phyloP scores from a whole-genome alignment of 345 rosid species.

The Camelina neglecta region DNA sequence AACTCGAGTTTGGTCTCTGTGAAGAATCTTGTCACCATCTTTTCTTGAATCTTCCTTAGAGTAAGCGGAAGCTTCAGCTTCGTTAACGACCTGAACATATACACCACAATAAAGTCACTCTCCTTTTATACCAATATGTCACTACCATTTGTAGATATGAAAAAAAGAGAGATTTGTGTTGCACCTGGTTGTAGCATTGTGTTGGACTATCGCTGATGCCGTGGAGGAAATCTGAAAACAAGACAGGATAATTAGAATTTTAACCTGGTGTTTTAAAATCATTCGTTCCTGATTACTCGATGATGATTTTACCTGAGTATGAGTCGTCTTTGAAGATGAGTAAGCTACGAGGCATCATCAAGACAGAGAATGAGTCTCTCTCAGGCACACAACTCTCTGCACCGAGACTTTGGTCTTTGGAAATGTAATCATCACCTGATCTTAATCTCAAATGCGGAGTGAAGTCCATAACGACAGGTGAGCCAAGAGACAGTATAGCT shows the following conservation, averaged over 20 bases:
- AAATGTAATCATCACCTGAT: slow-evolving; percentile 35
- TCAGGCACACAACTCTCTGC: slow-evolving; percentile 39
- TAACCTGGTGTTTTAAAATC: not conserved
- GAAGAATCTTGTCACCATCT: slow-evolving; percentile 46
- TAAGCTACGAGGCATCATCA: slow-evolving; percentile 83
- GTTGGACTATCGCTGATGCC: slow-evolving; percentile 66
- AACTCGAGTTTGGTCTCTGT: slow-evolving; percentile 56
- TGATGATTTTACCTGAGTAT: slow-evolving; percentile 56
- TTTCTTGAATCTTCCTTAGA: slow-evolving; percentile 18
- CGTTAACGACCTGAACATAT: slow-evolving; percentile 46
- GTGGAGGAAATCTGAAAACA: slow-evolving; percentile 72
- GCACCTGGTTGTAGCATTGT: slow-evolving; percentile 62
- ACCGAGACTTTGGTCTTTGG: slow-evolving; percentile 23
- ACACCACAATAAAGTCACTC: slow-evolving; percentile 4
- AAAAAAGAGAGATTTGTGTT: not conserved
- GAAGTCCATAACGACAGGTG: slow-evolving; percentile 88
- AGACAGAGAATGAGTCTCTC: slow-evolving; percentile 59
- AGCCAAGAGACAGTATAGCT: slow-evolving; percentile 82
- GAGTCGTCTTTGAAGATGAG: slow-evolving; percentile 83
- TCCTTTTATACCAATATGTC: not conserved
- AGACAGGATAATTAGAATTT: not conserved
- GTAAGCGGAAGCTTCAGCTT: slow-evolving; percentile 49
- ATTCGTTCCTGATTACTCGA: not conserved
- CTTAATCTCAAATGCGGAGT: slow-evolving; percentile 68
- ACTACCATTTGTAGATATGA: not conserved